Conservation (phyloP, 2,329 filamentous ascomycete genomes). For the Trichophyton simii region DNA sequence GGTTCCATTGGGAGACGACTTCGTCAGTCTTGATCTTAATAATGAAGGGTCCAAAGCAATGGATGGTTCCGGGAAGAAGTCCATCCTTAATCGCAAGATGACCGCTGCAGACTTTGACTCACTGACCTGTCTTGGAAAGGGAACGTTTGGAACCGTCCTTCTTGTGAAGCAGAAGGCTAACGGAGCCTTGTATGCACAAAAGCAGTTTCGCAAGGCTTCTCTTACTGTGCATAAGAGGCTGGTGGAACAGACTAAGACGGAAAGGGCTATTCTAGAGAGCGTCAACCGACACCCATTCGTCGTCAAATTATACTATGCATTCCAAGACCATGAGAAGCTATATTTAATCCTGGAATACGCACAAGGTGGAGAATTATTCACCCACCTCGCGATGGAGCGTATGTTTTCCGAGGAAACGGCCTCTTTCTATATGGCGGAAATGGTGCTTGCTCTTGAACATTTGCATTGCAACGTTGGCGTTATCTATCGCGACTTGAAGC, state of each 20-base stretch:
- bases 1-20: slow-evolving; percentile 71
- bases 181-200: slow-evolving; percentile 87
- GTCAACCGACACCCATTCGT: slow-evolving; percentile 96
- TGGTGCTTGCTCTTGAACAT: slow-evolving; percentile 86
- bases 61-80: slow-evolving; percentile 40
- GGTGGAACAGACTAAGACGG: slow-evolving; percentile 93
- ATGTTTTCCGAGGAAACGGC: slow-evolving; percentile 88
- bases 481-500: slow-evolving; percentile 93
- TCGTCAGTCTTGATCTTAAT: slow-evolving; percentile 50
- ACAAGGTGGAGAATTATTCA: slow-evolving; percentile 91
- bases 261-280: slow-evolving; percentile 85
- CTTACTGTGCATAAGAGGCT: slow-evolving; percentile 90
- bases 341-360: slow-evolving; percentile 97
- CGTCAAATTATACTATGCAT: slow-evolving; percentile 95
- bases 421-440: slow-evolving; percentile 97
- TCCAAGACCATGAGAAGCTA: slow-evolving; percentile 94
- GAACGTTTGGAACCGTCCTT: slow-evolving; percentile 87
- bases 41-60: background rate
- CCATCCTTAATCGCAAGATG: slow-evolving; percentile 62
- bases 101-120: slow-evolving; percentile 80
- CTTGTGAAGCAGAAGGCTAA: slow-evolving; percentile 82
- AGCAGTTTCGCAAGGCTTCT: slow-evolving; percentile 96
- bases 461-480: slow-evolving; percentile 86
- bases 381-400: slow-evolving; percentile 81
- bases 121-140: slow-evolving; percentile 85